Evolutionary conservation across 2,329 filamentous ascomycete species (phyloP), one percentile per base, ranked within the genome.

Genomic region (Penicillium sp.): DNA sequence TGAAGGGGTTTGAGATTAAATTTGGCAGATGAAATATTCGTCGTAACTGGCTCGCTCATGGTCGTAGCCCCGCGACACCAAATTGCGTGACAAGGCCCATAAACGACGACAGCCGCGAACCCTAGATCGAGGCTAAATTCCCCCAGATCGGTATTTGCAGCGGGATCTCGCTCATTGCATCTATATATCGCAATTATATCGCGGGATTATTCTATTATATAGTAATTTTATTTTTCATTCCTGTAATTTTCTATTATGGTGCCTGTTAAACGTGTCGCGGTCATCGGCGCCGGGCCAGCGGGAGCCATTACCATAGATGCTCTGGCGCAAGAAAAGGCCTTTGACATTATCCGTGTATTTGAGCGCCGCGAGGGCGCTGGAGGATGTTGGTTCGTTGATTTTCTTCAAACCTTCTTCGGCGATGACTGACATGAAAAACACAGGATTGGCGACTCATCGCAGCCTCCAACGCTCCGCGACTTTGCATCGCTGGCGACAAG

Each of bases 241-340:
- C 4, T 34, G 2, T n/a, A 6, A 21, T 34, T 11, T 8, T 13
- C 2, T 1, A 36, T 27, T 5, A 48, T 48, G 45, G 19, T 47
- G 15, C 31, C 46, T 23, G 31, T 48, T 11, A 48, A 48, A 27
- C 19, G 46, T 1, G 46, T 48, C 8, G 46, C 46, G 3, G 46
- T 48, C 15, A 48, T 48, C 15, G 46, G 46, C 21, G 46, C 46
- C 4, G 46, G 46, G 31, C 33, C 46, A 3, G 46, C 46, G 8
- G 46, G 46, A 36, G 46, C 31, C 16, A 48, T 48, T 48, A 33
- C 46, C 9, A 36, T 48, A 36, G 46, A 48, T 48, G 46, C 46
- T 3, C 33, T 48, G 31, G 46, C 46, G 21, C 46, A 48, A 25
- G 46, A 48, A 25, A 36, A 48, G 46, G 5, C 46, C 5, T 48